These are phyloP conservation scores for Tinospora cordifolia DNA, from an alignment of 164 flowering plant genomes.

Conservation along the genomic window DNA sequence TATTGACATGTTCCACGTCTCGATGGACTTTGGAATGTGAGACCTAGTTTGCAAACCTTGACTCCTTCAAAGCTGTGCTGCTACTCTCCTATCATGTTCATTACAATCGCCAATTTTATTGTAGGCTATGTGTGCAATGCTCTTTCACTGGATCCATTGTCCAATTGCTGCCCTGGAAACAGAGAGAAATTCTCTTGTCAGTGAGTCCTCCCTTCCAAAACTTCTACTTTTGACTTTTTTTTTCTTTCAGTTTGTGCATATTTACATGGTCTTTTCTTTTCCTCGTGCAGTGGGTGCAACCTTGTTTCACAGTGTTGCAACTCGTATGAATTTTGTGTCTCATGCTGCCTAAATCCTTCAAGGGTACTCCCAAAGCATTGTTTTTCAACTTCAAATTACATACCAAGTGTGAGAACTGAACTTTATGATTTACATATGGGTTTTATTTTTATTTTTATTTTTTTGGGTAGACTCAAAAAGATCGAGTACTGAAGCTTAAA, in stretches of 20 bases:
- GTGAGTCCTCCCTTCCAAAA: constrained; percentile 49
- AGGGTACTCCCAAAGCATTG: constrained; percentile 28
- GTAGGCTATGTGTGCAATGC: constrained; percentile 84
- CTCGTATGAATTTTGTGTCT: constrained; percentile 88
- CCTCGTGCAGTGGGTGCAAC: constrained; percentile 72
- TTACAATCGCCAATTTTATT: constrained; percentile 9
- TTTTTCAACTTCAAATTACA: neutral
- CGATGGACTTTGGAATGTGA: too few species aligned
- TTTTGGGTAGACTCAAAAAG: constrained; percentile 63
- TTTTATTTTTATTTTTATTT: too few species aligned
- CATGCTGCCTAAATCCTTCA: constrained; percentile 82
- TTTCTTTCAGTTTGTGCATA: neutral
- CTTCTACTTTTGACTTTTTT: neutral
- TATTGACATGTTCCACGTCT: too few species aligned
- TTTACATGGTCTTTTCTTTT: constrained; percentile 7
- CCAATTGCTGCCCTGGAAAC: constrained; percentile 70
- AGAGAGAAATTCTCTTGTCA: constrained; percentile 78
- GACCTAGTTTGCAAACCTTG: neutral
- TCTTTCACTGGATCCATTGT: constrained; percentile 52
- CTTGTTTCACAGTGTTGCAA: constrained; percentile 78
- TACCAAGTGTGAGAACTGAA: neutral
- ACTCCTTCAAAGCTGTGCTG: neutral
- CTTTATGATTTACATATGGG: neutral
- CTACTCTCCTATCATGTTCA: neutral
- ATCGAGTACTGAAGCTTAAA: constrained; percentile 56